phyloP scores from a whole-genome alignment of 2,329 filamentous ascomycete genomes.

The Lachnellula occidentalis region DNA sequence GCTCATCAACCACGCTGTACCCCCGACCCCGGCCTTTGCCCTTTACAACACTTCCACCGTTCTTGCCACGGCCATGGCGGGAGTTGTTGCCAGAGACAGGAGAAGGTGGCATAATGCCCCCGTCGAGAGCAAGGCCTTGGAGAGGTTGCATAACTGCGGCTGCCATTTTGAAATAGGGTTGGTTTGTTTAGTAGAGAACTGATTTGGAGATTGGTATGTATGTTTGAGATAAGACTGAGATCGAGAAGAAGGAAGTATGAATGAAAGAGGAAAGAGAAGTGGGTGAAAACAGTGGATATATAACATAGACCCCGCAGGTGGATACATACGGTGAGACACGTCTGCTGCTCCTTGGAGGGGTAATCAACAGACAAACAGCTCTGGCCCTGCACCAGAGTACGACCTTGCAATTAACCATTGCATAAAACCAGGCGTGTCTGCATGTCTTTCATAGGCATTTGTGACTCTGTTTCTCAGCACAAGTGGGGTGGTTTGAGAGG shows the following conservation, averaged over 20 bases:
- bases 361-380: background rate
- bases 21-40: conserved; percentile 32
- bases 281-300: background rate
- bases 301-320: conserved; percentile 10
- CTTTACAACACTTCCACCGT: conserved; percentile 31
- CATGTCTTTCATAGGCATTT: background rate
- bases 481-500: background rate
- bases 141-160: conserved; percentile 27
- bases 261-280: conserved; percentile 1
- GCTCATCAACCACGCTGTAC: conserved; percentile 39
- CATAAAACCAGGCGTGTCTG: background rate
- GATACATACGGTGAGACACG: conserved; percentile 11
- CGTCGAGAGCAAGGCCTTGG: conserved; percentile 23
- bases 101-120: conserved; percentile 30
- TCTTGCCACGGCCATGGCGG: conserved; percentile 28
- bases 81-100: conserved; percentile 27
- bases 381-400: background rate
- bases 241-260: conserved; percentile 5
- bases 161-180: conserved; percentile 21
- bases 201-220: conserved; percentile 3
- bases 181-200: conserved; percentile 1
- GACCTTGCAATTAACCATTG: background rate
- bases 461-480: background rate
- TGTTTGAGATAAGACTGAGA: conserved; percentile 7
- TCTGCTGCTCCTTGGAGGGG: background rate